Evolutionary conservation across 768 basidiomycete genomes (phyloP), one percentile per base, ranked within the genome.

Genomic region (Leccinum broughii): DNA sequence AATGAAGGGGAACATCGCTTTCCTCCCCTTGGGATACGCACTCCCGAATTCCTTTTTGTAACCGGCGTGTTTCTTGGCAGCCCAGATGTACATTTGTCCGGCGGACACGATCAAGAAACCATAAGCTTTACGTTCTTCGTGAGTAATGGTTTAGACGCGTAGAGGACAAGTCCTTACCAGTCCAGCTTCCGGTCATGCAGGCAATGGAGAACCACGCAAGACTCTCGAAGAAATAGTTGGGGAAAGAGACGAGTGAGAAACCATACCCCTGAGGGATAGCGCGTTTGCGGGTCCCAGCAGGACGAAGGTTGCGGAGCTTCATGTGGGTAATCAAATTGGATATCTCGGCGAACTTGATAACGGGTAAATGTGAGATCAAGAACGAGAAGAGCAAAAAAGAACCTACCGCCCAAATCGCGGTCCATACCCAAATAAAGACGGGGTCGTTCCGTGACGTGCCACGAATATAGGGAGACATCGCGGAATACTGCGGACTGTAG

Each of bases 1-100:
- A 48, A 73, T 62, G 49, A 88, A 89, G 0, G 94, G 95, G 66
- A 93, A 79, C 73, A 96, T 86, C 37, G 85, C 87, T 74, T 88
- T 93, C 73, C 94, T 80, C 22, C 75, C 77, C 65, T 77, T 82
- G 49, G 85, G 95, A 70, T 93, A 96, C 59, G 88, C 84, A 65
- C 85, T 87, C 35, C 94, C 94, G 66, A 98, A 97, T 73, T 99
- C 96, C 70, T 89, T 94, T 81, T 87, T 92, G 78, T 98, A 98
- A 55, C 81, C 82, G 56, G 75, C 78, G 67, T 98, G 95, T 78
- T 97, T 98, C 80, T 95, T 93, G 44, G 83, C 68, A 14, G 95
- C 95, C 97, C 97, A 99, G 7, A 82, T 64, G 13, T 80, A 77
- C 94, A 98, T 98, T 66, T 86, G 86, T 35, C 63, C 82, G 0